Evolutionary conservation across 2,329 filamentous ascomycete species (phyloP).

Genomic region (Diplodia seriata): DNA sequence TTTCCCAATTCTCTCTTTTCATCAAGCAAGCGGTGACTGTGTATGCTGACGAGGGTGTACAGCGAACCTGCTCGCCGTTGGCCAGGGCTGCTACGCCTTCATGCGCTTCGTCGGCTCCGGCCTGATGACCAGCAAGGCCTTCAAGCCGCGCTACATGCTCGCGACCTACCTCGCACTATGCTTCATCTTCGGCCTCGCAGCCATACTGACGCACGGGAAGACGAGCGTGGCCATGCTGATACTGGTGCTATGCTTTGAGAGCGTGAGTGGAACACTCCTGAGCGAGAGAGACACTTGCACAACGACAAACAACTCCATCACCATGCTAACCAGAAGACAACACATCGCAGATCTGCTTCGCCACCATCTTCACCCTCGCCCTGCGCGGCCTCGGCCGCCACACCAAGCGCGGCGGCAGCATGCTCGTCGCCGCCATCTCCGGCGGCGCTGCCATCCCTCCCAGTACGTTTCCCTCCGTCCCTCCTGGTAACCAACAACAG

Average conservation of each 20-base stretch:
- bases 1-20: no score
- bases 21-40: not conserved
- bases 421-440: conserved; percentile 39
- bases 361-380: conserved; percentile 40
- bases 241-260: conserved; percentile 36
- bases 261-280: conserved; percentile 25
- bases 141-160: conserved; percentile 36
- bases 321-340: no score
- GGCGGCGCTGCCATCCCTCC: conserved; percentile 42
- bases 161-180: conserved; percentile 34
- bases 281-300: not conserved
- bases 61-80: conserved; percentile 38
- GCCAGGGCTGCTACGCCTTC: conserved; percentile 36
- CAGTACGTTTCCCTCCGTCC: conserved; percentile 26
- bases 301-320: no score
- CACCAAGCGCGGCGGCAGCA: conserved; percentile 42
- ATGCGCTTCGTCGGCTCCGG: conserved; percentile 37
- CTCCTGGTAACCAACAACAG: not conserved
- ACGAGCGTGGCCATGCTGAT: conserved; percentile 36
- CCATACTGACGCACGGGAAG: conserved; percentile 33
- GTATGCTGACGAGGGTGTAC: not conserved
- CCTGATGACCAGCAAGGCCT: conserved; percentile 34
- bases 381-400: conserved; percentile 40
- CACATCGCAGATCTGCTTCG: conserved; percentile 34
- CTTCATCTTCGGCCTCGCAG: conserved; percentile 35